Percentiles rank a stretch among this genome's conserved stretches.
phyloP scores from a whole-genome alignment of 2,329 filamentous ascomycete species.

The Cladophialophora bantiana region DNA sequence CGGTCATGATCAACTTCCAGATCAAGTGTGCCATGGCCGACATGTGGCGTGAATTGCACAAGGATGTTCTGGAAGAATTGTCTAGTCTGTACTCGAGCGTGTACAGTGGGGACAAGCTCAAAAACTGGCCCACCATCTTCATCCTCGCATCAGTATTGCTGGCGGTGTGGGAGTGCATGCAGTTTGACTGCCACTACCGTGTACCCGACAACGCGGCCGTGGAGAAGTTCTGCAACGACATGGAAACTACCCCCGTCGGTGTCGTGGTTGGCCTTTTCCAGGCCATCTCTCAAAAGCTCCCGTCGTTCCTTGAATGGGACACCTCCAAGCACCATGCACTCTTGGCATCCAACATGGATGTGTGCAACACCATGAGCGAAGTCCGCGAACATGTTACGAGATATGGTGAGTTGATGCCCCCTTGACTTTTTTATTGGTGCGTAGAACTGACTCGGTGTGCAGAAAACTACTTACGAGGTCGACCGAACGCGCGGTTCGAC shows the following conservation, averaged over 20 bases:
- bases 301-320: slow-evolving; percentile 92
- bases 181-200: slow-evolving; percentile 97
- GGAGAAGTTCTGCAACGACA: slow-evolving; percentile 93
- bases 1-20: slow-evolving; percentile 99
- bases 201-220: slow-evolving; percentile 83
- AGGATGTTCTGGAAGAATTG: slow-evolving; percentile 93
- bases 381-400: slow-evolving; percentile 90
- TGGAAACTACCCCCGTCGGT: slow-evolving; percentile 94
- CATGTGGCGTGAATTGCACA: slow-evolving; percentile 97
- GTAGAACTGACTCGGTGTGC: slow-evolving; percentile 31
- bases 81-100: slow-evolving; percentile 95
- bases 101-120: slow-evolving; percentile 94
- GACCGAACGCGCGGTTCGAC: slow-evolving; percentile 82
- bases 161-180: slow-evolving; percentile 97
- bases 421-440: not conserved
- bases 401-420: slow-evolving; percentile 74
- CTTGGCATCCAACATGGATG: slow-evolving; percentile 86
- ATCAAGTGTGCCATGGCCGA: slow-evolving; percentile 97
- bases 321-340: slow-evolving; percentile 88
- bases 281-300: slow-evolving; percentile 95
- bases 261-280: slow-evolving; percentile 97
- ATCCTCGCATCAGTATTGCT: slow-evolving; percentile 93
- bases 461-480: slow-evolving; percentile 87
- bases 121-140: slow-evolving; percentile 99
- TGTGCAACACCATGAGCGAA: slow-evolving; percentile 96